A percentile compares a stretch with the other conserved stretches of the same genome.
Evolutionary conservation across 2,329 filamentous ascomycete genomes (phyloP).

Genomic region (Fusarium clavum): DNA sequence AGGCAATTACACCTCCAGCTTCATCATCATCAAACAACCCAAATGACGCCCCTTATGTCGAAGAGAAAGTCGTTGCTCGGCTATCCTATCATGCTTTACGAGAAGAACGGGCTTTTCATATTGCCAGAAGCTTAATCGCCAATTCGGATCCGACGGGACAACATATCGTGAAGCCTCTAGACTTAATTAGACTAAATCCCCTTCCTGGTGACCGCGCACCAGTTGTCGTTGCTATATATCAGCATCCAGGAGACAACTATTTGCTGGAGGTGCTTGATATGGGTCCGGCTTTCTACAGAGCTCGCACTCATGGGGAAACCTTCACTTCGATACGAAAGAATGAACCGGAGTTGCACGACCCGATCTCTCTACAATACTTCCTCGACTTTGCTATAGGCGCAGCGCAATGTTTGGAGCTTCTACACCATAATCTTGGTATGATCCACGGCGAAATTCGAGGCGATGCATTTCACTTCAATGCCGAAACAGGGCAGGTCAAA

Average conservation of each 20-base stretch:
- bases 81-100: constrained; percentile 85
- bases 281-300: constrained; percentile 78
- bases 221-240: constrained; percentile 85
- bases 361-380: constrained; percentile 79
- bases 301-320: constrained; percentile 63
- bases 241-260: constrained; percentile 80
- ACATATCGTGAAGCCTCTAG: constrained; percentile 84
- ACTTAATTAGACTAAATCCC: constrained; percentile 77
- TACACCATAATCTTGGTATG: constrained; percentile 89
- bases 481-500: constrained; percentile 76
- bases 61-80: constrained; percentile 79
- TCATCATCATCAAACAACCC: constrained; percentile 50
- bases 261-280: constrained; percentile 78
- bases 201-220: constrained; percentile 75
- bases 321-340: constrained; percentile 59
- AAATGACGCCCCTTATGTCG: constrained; percentile 65
- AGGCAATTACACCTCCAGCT: constrained; percentile 51
- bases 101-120: constrained; percentile 88
- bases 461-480: constrained; percentile 90
- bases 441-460: constrained; percentile 92
- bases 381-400: constrained; percentile 93
- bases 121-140: constrained; percentile 77
- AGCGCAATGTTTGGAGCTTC: constrained; percentile 83
- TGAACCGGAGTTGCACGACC: constrained; percentile 63
- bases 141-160: constrained; percentile 77